Evolutionary conservation across 148 eudicot genomes (phyloP).

Genomic region (Euryodendron excelsum): DNA sequence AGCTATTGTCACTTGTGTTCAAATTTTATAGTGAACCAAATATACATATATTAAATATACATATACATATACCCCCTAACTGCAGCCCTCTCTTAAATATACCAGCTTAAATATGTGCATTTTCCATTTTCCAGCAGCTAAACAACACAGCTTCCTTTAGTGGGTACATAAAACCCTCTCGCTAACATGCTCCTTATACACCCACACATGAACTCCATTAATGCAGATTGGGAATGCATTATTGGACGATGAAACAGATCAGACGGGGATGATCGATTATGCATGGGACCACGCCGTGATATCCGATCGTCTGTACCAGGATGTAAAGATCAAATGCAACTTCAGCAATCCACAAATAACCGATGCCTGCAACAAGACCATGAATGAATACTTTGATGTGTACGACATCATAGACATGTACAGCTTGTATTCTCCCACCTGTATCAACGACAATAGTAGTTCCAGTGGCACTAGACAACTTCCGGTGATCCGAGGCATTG

Average conservation of each 20-base stretch:
- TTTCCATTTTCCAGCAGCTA: too few relatives aligned
- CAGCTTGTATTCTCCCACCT: constrained; percentile 68
- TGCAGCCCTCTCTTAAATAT: too few relatives aligned
- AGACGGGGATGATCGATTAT: constrained; percentile 75
- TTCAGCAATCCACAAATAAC: constrained; percentile 32
- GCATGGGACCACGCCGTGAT: constrained; percentile 93
- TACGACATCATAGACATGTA: constrained; percentile 83
- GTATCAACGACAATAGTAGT: constrained; percentile 30
- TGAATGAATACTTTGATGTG: constrained; percentile 54
- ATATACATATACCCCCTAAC: too few relatives aligned
- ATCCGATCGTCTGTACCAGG: constrained; percentile 51
- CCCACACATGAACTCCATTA: background rate
- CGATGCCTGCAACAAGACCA: constrained; percentile 33
- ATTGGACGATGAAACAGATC: constrained; percentile 77
- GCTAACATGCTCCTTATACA: background rate
- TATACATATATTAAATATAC: too few relatives aligned
- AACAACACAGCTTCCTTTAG: too few relatives aligned
- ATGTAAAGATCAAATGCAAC: constrained; percentile 53
- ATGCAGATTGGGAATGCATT: constrained; percentile 79
- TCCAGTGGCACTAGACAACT: constrained; percentile 23
- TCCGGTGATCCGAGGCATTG: constrained; percentile 32
- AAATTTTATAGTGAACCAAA: too few relatives aligned
- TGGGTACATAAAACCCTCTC: too few relatives aligned
- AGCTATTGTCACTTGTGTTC: too few relatives aligned
- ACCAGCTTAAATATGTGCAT: too few relatives aligned